These are phyloP conservation scores for Pythium oligandrum DNA, from an alignment of 352 stramenopile species.

Conservation along the genomic window DNA sequence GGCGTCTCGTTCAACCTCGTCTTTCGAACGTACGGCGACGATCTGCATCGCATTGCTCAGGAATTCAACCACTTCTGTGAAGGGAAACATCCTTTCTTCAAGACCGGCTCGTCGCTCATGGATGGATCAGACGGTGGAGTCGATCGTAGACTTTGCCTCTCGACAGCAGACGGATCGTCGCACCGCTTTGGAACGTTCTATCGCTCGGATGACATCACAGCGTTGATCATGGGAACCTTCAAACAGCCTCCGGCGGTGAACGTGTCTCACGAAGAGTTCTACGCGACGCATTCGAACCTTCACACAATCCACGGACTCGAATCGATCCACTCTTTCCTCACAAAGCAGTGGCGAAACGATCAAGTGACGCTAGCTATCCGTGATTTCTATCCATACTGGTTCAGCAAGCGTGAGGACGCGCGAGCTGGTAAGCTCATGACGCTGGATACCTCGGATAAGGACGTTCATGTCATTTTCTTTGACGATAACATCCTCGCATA, in stretches of 20 bases:
- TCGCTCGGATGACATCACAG: slow-evolving; percentile 37
- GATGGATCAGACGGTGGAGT: slow-evolving; percentile 42
- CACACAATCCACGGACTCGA: slow-evolving; percentile 34
- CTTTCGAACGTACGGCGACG: slow-evolving; percentile 73
- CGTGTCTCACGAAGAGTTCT: slow-evolving; percentile 25
- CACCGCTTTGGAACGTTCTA: slow-evolving; percentile 65
- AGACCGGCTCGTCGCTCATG: slow-evolving; percentile 32
- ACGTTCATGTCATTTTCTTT: slow-evolving; percentile 63
- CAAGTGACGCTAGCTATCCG: slow-evolving; percentile 66
- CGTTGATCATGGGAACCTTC: slow-evolving; percentile 70
- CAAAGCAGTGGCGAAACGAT: slow-evolving; percentile 31
- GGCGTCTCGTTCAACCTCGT: slow-evolving; percentile 63
- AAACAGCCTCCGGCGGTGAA: slow-evolving; percentile 37
- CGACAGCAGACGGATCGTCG: background rate
- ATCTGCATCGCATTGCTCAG: slow-evolving; percentile 56
- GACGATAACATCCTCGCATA: slow-evolving; percentile 72
- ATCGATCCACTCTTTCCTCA: slow-evolving; percentile 49
- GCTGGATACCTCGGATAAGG: slow-evolving; percentile 25
- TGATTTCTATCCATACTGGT: slow-evolving; percentile 79
- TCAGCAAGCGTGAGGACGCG: slow-evolving; percentile 41
- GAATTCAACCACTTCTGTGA: slow-evolving; percentile 82
- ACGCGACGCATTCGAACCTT: slow-evolving; percentile 19
- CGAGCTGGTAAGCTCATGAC: slow-evolving; percentile 54
- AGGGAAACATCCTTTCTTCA: slow-evolving; percentile 54
- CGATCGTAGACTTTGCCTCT: slow-evolving; percentile 43